Conservation (phyloP, 202 grass and related monocot species). For the Panicum virgatum region DNA sequence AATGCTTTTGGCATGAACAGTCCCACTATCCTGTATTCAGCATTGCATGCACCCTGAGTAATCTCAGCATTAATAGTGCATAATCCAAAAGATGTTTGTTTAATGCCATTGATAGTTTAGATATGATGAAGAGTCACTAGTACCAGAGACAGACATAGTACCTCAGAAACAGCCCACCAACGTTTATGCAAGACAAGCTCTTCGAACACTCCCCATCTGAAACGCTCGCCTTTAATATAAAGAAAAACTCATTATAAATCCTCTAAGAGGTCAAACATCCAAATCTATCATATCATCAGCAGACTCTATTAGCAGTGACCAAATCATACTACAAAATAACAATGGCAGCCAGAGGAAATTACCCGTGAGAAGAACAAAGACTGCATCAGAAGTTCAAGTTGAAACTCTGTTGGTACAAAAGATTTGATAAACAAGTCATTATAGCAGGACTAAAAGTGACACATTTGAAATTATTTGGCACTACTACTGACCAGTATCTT, state of each 20-base stretch:
- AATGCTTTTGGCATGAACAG: conserved; percentile 12
- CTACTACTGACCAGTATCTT: conserved; percentile 81
- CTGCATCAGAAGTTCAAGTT: conserved; percentile 98
- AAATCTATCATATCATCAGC: conserved; percentile 33
- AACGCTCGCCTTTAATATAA: conserved; percentile 76
- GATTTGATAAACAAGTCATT: conserved; percentile 30
- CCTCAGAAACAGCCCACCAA: conserved; percentile 92
- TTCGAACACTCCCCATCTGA: conserved; percentile 80
- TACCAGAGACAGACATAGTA: conserved; percentile 46
- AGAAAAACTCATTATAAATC: conserved; percentile 25
- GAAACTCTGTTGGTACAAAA: conserved; percentile 72
- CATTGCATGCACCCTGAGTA: background rate
- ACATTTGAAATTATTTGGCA: conserved; percentile 18
- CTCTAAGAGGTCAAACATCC: conserved; percentile 1
- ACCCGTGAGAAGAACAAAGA: conserved; percentile 97
- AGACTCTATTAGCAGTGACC: background rate
- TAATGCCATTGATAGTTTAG: conserved; percentile 8
- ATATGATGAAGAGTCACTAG: conserved; percentile 7
- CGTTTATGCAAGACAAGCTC: conserved; percentile 86
- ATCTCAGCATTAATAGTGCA: conserved; percentile 15
- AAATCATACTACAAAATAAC: conserved; percentile 9
- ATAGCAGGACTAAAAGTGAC: conserved; percentile 22
- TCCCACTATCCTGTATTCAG: conserved; percentile 1
- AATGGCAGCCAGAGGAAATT: conserved; percentile 37
- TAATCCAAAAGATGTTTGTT: conserved; percentile 26